Conservation (phyloP, 176 grass and related monocot genomes). For the Typha latifolia region DNA sequence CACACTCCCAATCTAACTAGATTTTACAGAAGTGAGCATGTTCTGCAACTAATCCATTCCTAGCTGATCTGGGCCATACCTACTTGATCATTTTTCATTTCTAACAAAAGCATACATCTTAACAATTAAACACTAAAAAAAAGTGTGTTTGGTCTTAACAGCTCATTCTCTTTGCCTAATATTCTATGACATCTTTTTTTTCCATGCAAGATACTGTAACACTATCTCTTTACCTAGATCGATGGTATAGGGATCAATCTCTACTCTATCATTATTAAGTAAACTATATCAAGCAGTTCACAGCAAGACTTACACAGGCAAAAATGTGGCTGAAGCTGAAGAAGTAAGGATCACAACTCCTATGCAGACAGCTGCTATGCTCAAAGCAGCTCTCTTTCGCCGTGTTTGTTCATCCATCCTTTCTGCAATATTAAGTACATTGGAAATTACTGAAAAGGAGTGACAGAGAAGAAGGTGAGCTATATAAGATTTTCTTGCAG, state of each 20-base stretch:
- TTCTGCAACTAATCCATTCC: too few relatives aligned
- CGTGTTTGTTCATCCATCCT: slow-evolving; percentile 23
- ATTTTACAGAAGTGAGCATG: too few relatives aligned
- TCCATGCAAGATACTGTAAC: too few relatives aligned
- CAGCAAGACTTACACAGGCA: slow-evolving; percentile 53
- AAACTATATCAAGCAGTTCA: slow-evolving; percentile 1
- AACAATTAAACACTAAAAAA: too few relatives aligned
- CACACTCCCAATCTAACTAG: too few relatives aligned
- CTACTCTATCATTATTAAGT: slow-evolving; percentile 7
- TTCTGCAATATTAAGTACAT: slow-evolving; percentile 14
- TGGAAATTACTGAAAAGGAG: slow-evolving; percentile 23
- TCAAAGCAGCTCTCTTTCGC: slow-evolving; percentile 44
- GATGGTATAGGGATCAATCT: neutral
- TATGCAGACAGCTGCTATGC: slow-evolving; percentile 37
- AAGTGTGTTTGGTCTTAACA: too few relatives aligned
- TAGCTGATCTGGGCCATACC: too few relatives aligned
- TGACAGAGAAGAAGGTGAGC: neutral
- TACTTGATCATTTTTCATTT: too few relatives aligned
- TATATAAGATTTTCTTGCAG: neutral
- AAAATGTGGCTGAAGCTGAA: slow-evolving; percentile 40
- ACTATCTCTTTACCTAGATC: neutral
- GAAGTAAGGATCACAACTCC: slow-evolving; percentile 40
- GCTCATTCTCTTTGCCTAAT: too few relatives aligned
- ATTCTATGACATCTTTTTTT: too few relatives aligned
- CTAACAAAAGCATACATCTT: too few relatives aligned